A percentile compares a stretch with the other conserved stretches of the same genome.
phyloP scores from a whole-genome alignment of 495 filamentous ascomycete genomes.

The Penicillium paradoxum region DNA sequence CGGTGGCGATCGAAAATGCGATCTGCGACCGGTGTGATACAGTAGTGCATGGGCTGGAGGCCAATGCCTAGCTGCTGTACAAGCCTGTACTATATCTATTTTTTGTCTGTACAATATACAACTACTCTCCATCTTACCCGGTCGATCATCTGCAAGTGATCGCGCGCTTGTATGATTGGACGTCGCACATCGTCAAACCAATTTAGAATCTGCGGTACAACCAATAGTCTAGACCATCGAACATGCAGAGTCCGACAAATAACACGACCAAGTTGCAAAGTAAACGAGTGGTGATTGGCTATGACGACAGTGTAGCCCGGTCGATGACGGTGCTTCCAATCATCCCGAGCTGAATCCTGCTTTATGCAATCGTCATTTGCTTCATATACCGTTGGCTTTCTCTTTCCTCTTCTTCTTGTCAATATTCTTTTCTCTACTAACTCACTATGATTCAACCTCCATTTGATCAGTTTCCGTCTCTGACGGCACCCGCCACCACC shows the following conservation, averaged over 20 bases:
- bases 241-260: neutral
- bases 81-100: neutral
- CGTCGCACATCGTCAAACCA: neutral
- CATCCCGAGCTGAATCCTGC: constrained; percentile 3
- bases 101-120: neutral
- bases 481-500: constrained; percentile 24
- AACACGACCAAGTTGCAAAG: neutral
- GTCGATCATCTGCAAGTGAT: neutral
- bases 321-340: constrained; percentile 4
- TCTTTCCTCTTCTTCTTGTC: neutral
- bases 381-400: neutral
- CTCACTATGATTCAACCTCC: constrained; percentile 22
- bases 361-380: constrained; percentile 1
- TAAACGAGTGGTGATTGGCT: neutral
- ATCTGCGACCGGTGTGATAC: constrained; percentile 72
- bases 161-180: neutral
- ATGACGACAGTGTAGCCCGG: constrained; percentile 5
- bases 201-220: neutral
- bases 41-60: constrained; percentile 44
- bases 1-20: constrained; percentile 48
- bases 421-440: neutral
- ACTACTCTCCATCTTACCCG: neutral
- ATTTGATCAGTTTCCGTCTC: constrained; percentile 17
- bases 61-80: neutral
- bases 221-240: neutral